Percentiles rank a stretch among this genome's conserved stretches.
Conservation (phyloP, 2,329 filamentous ascomycete genomes). For the Tolypocladium album region DNA sequence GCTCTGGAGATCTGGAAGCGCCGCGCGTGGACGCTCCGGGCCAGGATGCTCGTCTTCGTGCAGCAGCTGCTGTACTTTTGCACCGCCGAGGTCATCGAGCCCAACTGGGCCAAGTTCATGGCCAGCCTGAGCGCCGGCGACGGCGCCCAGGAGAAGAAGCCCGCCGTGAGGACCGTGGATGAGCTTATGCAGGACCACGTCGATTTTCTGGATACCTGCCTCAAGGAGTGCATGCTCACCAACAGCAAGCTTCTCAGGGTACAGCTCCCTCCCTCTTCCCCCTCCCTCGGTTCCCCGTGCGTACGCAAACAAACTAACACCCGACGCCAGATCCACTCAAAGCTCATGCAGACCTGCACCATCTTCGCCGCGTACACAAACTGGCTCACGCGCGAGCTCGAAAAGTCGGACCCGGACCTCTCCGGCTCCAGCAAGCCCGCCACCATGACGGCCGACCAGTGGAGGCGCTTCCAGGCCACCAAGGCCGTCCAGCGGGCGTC, state of each 20-base stretch:
- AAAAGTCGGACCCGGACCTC: constrained; percentile 74
- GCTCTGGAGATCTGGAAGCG: constrained; percentile 87
- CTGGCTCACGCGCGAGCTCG: constrained; percentile 74
- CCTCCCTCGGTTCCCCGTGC: not conserved
- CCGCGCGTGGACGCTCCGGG: constrained; percentile 79
- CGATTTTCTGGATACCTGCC: constrained; percentile 91
- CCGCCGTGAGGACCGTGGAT: constrained; percentile 65
- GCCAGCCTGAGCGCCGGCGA: constrained; percentile 61
- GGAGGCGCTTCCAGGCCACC: constrained; percentile 44
- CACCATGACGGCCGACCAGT: constrained; percentile 51
- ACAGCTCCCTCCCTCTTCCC: constrained; percentile 16
- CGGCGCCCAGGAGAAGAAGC: constrained; percentile 17
- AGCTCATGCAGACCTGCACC: constrained; percentile 90
- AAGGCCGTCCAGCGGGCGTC: constrained; percentile 25
- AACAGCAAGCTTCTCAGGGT: constrained; percentile 91
- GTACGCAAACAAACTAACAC: constrained; percentile 5
- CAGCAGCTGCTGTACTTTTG: constrained; percentile 96
- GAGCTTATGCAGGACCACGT: constrained; percentile 99
- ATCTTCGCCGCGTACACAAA: constrained; percentile 88
- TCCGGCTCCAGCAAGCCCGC: constrained; percentile 45
- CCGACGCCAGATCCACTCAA: constrained; percentile 72
- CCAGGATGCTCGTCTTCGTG: constrained; percentile 93
- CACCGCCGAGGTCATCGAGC: constrained; percentile 93
- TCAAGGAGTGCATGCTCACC: constrained; percentile 98
- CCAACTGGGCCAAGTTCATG: constrained; percentile 94